Evolutionary conservation across 192 early-diverging fungal species (phyloP), one percentile per base, ranked within the genome.

Genomic region (Linnemannia elongata): DNA sequence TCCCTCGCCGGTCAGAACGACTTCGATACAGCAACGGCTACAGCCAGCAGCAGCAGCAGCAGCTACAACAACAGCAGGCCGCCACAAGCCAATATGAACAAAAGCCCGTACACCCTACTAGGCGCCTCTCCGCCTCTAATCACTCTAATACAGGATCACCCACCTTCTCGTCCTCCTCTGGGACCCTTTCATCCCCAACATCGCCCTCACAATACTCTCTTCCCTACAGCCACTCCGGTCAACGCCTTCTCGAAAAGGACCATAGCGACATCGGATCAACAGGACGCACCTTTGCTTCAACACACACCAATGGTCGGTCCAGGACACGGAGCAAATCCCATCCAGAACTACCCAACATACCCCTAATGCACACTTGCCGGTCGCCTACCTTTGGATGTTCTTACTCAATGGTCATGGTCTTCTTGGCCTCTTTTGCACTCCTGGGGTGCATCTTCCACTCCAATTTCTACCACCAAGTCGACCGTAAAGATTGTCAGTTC

Each of bases 381-480:
- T 87, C 85, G 18, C 35, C 85, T 4, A 74, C 85, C 7, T 81
- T 87, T 44, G 80, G 80, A 13, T 87, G 85, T 30, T 87, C 85
- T 27, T 77, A 66, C 17, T 49, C 80, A 30, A 87, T 87, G 85
- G 72, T 42, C 44, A 78, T 75, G 15, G 52, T 90, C 7, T 83
- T 83, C 39, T 35, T 90, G 57, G 55, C 81, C 41, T 87, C 89
- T 54, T 54, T 83, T 41, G 4, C 69, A 5, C 68, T 88, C 5
- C 68, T 87, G 6, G 87, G 80, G 0, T 78, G 89, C 45, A 89
- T 91, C 45, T 81, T 94, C 36, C 92, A 94, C 42, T 97, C 97
- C 20, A 95, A 94, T 82, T 89, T 95, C 49, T 74, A 93, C 71
- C 89, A 90, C 20, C 95, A 96, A 81, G 79, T 87, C 54, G 97